These are phyloP conservation scores for Alliaria petiolata DNA, from an alignment of 345 rosid species.

Conservation along the genomic window DNA sequence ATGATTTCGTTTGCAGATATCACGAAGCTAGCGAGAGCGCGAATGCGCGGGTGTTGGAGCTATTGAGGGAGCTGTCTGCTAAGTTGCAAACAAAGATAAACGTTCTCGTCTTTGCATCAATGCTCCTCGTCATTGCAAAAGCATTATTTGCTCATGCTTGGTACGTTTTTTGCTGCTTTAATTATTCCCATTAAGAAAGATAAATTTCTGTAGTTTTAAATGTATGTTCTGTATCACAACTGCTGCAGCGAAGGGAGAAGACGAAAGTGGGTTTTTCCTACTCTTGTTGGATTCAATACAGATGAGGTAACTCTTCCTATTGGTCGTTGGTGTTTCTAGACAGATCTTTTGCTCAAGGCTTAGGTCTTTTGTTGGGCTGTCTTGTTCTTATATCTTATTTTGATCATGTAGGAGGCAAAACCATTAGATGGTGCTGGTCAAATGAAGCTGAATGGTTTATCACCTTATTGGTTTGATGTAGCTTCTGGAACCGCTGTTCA, in stretches of 20 bases:
- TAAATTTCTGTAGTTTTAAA: slow-evolving; percentile 8
- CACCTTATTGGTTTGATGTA: slow-evolving; percentile 92
- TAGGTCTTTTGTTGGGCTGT: neutral
- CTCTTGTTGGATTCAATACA: slow-evolving; percentile 44
- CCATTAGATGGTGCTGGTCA: slow-evolving; percentile 33
- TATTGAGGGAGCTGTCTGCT: slow-evolving; percentile 76
- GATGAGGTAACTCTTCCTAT: slow-evolving; percentile 49
- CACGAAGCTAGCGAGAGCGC: slow-evolving; percentile 81
- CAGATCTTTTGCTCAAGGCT: neutral
- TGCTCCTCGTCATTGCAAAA: slow-evolving; percentile 87
- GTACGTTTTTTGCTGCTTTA: slow-evolving; percentile 36
- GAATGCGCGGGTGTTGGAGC: slow-evolving; percentile 66
- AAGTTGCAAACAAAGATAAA: slow-evolving; percentile 80
- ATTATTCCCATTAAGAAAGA: slow-evolving; percentile 4
- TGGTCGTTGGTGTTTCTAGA: neutral
- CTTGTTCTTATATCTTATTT: slow-evolving; percentile 4
- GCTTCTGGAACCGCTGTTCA: slow-evolving; percentile 82
- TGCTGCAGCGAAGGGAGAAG: slow-evolving; percentile 87
- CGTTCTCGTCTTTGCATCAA: slow-evolving; percentile 78
- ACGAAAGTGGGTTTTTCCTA: slow-evolving; percentile 93
- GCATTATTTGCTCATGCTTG: slow-evolving; percentile 88
- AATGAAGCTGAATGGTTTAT: slow-evolving; percentile 69
- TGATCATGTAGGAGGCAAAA: slow-evolving; percentile 42
- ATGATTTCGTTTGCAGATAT: slow-evolving; percentile 50
- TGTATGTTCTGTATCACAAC: slow-evolving; percentile 13